Base-by-base conservation (phyloP, 768 basidiomycete species). In the Suillus cothurnatus region DNA sequence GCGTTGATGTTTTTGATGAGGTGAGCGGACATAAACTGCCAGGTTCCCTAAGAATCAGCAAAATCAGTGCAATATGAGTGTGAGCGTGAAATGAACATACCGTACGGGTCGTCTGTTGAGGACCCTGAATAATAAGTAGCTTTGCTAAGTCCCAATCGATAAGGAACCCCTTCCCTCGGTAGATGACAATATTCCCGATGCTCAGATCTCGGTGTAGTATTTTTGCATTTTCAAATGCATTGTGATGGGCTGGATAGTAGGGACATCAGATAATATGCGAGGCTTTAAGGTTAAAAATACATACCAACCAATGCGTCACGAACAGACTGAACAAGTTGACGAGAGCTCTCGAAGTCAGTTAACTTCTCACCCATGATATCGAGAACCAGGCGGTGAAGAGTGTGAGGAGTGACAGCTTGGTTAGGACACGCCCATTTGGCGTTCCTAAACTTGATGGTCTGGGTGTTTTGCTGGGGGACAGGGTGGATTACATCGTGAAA, bases 131-230 rank as follows among this genome's bases (percentile, higher is more conserved):
- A 0, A 2, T 32, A 6, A 57, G 26, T 31, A 43, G 3, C 17
- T 65, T 61, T 41, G 45, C 64, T 23, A 65, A 11, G 26, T 65
- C 59, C 64, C 64, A 65, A 39, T 65, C 59, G 6, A 65, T 65
- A 8, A 65, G 28, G 38, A 49, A 14, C 0, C 64, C 64, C 11
- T 36, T 6, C 11, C 45, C 47, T 19, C 15, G 21, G 47, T 17
- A 28, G 21, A 65, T 65, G 6, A 65, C 31, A 19, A 65, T 41
- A 23, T 61, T 65, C 15, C 58, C 59, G 12, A 38, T 4, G 38
- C 64, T 65, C 9, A 65, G 31, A 6, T 67, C 50, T 1, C 52
- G 21, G 17, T 67, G 66, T 28, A 67, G 23, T 23, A 64, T 17
- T 6, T 55, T 58, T 4, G 7, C 53, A 2, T 28, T n/a, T 52